Conservation (phyloP, 2,329 filamentous ascomycete genomes). For the Calonectria leucothoes region DNA sequence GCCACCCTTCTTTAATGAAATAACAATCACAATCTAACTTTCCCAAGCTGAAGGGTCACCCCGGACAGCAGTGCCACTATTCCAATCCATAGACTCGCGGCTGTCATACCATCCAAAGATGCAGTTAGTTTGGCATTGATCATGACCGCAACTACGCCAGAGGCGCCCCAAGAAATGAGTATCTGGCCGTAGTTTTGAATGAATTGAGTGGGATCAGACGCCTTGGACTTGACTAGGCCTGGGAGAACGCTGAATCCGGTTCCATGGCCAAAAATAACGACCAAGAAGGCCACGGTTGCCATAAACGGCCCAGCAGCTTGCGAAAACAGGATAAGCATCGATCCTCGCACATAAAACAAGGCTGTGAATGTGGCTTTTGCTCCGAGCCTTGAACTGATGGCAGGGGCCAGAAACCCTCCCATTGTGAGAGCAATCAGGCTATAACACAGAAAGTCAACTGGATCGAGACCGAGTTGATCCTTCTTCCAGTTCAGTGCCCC, state of each 20-base stretch:
- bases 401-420: constrained; percentile 6
- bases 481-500: not conserved
- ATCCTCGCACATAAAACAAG: not conserved
- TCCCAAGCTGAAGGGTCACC: not conserved
- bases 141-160: not conserved
- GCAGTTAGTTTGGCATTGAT: not conserved
- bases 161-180: not conserved
- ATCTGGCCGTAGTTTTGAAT: constrained; percentile 1
- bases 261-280: constrained; percentile 3
- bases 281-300: not conserved
- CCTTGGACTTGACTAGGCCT: not conserved
- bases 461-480: not conserved
- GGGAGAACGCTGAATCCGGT: constrained; percentile 18
- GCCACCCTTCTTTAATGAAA: too few relatives aligned
- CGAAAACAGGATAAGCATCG: not conserved
- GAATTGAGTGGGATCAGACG: not conserved
- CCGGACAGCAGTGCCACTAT: not conserved
- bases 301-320: not conserved
- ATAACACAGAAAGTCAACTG: not conserved
- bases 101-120: not conserved
- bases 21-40: not conserved
- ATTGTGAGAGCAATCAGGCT: constrained; percentile 4
- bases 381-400: not conserved
- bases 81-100: not conserved
- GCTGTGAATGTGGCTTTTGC: not conserved